Evolutionary conservation across 1,139 yeast genomes (phyloP), one percentile per base, ranked within the genome.

Genomic region (Debaryomyces subglobosus): DNA sequence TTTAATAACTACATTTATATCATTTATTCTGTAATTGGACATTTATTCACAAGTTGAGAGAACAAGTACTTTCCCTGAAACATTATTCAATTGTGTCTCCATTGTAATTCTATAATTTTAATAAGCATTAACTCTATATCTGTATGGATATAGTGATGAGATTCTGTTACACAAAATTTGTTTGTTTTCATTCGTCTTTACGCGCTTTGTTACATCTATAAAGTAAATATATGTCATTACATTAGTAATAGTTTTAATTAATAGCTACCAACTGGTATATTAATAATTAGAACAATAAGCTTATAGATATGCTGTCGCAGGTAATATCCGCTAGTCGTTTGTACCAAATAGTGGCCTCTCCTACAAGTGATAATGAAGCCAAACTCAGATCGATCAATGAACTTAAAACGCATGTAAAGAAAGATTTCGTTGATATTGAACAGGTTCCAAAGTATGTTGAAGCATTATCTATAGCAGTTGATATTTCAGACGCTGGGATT

Each of bases 341-440:
- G 45, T 67, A 64, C 49, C 59, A 53, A 25, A 53, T 57, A 21
- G 53, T 71, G 12, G 60, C 67, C 1, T 58, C 68, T 3, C 53
- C 56, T 4, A 55, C 54, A 2, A 51, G 47, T 13, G 46, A 51
- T 23, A 58, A 53, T 39, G 63, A 59, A 10, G 48, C 38, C 7
- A 80, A 81, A 57, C 56, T 74, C n/a, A 62, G 64, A 5, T 61
- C 72, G 10, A 68, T 87, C 2, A 68, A 74, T 8, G 74, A 72
- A 21, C 76, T 87, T 54, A 88, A 88, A 57, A 79, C 87, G 0
- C 87, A 83, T 57, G 86, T 88, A 37, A 89, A 89, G 61, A 73
- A 84, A 49, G 88, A 84, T 49, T 71, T 78, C 47, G 85, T 88
- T 12, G 81, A 85, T 52, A 64, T 84, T 16, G 53, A 67, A 2